phyloP scores from a whole-genome alignment of 1,284 basidiomycete genomes.

The Hemileia vastatrix region DNA sequence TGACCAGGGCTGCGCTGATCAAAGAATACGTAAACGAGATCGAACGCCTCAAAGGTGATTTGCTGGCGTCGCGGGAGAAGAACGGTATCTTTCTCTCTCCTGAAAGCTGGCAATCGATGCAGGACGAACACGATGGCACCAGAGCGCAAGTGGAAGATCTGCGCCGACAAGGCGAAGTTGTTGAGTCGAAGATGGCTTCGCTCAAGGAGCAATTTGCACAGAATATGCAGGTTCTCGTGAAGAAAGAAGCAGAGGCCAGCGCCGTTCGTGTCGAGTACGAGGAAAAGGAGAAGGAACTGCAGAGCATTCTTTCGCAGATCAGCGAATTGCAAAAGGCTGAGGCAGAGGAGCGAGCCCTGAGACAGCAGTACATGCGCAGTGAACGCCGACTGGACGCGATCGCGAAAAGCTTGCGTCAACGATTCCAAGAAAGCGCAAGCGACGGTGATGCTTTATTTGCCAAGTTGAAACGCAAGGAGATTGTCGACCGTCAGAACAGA shows the following conservation, averaged over 20 bases:
- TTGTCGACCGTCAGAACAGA: too few species aligned
- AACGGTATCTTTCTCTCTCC: slow-evolving; percentile 85
- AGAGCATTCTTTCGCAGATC: too few species aligned
- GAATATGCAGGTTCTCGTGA: slow-evolving; percentile 63
- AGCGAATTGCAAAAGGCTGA: too few species aligned
- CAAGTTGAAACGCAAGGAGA: too few species aligned
- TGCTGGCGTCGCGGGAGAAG: slow-evolving; percentile 80
- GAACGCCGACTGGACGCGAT: too few species aligned
- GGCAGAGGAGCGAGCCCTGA: too few species aligned
- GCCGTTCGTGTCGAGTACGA: slow-evolving; percentile 44
- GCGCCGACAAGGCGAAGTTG: slow-evolving; percentile 65
- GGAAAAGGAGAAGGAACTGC: slow-evolving; percentile 40
- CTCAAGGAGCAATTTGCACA: slow-evolving; percentile 81
- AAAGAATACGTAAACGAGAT: slow-evolving; percentile 92
- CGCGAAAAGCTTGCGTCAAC: too few species aligned
- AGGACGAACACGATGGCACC: slow-evolving; percentile 60
- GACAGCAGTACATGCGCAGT: too few species aligned
- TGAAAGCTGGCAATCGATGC: slow-evolving; percentile 74
- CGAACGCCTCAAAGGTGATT: slow-evolving; percentile 79
- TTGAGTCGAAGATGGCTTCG: slow-evolving; percentile 66
- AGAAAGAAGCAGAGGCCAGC: slow-evolving; percentile 53
- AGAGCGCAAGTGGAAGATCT: slow-evolving; percentile 70
- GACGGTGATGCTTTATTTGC: too few species aligned
- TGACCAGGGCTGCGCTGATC: slow-evolving; percentile 81
- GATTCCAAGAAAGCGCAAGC: too few species aligned